Evolutionary conservation across 495 filamentous ascomycete genomes (phyloP), one percentile per base, ranked within the genome.

Genomic region (Penicillium arizonense): DNA sequence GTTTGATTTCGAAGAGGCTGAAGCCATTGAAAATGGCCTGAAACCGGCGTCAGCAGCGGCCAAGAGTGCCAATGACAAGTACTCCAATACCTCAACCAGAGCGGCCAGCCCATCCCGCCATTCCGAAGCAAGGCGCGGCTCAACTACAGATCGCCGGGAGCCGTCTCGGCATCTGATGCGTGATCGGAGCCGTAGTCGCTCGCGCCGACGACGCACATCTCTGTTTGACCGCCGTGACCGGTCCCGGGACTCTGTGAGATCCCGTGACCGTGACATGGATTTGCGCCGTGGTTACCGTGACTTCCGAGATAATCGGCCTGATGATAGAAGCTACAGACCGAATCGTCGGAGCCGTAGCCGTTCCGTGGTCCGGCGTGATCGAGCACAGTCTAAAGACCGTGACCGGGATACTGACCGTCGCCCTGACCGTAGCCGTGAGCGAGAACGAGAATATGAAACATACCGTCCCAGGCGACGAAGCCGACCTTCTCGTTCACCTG

Each of bases 1-100:
- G 36, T 77, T 82, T 36, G 83, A 87, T 51, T 78, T 78, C 43
- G 75, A 77, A 54, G 68, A 76, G 59, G 75, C 75, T 5, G 75
- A 78, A 51, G 75, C 71, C 9, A 74, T 75, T 41, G 75, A 78
- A 45, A 74, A 73, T 44, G 74, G 73, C 11, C 62, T 76, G 30
- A 77, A 75, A 37, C 65, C 63, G 44, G 50, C 64, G 14, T 20
- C 58, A 6, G 12, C 50, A 13, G 48, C 53, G 28, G 37, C 64
- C 7, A 72, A 70, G 45, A 56, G 45, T 50, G 30, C 44, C 14
- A 55, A 50, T 14, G 71, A 75, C 16, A 65, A 65, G 61, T 53
- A 60, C 44, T 62, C 64, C 11, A 63, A 57, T 33, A 51, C 62
- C 12, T 64, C 62, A 23, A 69, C 67, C 5, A 61, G 68, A 53